These are phyloP conservation scores for Cronartium ribicola DNA, from an alignment of 1,284 basidiomycete genomes.

Conservation along the genomic window DNA sequence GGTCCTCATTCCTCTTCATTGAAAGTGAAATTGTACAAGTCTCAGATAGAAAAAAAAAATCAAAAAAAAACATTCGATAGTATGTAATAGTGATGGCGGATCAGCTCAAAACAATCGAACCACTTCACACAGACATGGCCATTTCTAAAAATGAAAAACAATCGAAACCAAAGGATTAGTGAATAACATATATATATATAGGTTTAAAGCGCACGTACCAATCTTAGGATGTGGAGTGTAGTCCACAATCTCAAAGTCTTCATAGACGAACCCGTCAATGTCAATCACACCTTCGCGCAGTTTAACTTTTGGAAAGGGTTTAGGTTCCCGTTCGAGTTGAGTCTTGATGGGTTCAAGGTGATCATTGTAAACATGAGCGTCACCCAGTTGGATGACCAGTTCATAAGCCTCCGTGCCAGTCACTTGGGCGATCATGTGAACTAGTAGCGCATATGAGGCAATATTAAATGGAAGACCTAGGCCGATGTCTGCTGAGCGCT, in stretches of 20 bases:
- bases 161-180: not conserved
- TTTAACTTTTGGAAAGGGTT: slow-evolving; percentile 73
- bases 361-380: slow-evolving; percentile 92
- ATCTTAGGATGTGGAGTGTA: slow-evolving; percentile 83
- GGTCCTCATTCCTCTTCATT: no score
- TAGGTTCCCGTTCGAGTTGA: slow-evolving; percentile 74
- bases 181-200: not conserved
- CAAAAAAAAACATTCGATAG: no score
- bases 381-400: slow-evolving; percentile 87
- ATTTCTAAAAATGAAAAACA: not conserved
- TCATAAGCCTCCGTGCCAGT: slow-evolving; percentile 81
- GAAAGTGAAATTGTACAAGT: no score
- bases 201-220: slow-evolving; percentile 45
- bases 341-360: slow-evolving; percentile 79
- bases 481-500: slow-evolving; percentile 92
- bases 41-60: no score
- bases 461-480: slow-evolving; percentile 99
- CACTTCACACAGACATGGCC: not conserved
- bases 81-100: no score
- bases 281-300: slow-evolving; percentile 63
- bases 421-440: slow-evolving; percentile 90
- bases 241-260: slow-evolving; percentile 78
- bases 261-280: slow-evolving; percentile 76
- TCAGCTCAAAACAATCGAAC: not conserved
- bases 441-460: slow-evolving; percentile 91